Evolutionary conservation across 257 asterid species (phyloP).

Genomic region (Hygrophila difformis): DNA sequence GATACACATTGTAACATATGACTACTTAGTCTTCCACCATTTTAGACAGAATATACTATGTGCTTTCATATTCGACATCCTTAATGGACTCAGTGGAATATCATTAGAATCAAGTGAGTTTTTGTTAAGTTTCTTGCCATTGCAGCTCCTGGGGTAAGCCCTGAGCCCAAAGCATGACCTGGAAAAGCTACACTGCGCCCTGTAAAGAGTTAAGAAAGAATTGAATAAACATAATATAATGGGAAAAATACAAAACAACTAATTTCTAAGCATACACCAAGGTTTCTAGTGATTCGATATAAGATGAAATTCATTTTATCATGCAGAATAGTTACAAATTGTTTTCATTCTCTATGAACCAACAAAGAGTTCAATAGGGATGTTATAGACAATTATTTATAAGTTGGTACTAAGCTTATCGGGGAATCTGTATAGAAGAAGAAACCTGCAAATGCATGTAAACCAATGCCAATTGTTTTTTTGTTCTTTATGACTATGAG

Average conservation of each 20-base stretch:
- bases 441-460: no score
- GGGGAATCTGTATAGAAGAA: no score
- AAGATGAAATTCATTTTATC: constrained; percentile 4
- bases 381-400: no score
- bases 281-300: neutral
- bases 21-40: constrained; percentile 5
- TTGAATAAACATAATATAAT: constrained; percentile 9
- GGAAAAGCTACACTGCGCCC: constrained; percentile 99
- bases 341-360: constrained; percentile 7
- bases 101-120: constrained; percentile 15
- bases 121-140: constrained; percentile 55
- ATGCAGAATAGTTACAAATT: constrained; percentile 13
- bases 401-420: no score
- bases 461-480: no score
- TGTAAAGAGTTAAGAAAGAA: constrained; percentile 24
- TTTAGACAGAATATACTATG: constrained; percentile 12
- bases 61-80: constrained; percentile 13
- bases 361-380: no score
- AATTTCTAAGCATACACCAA: constrained; percentile 1
- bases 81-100: constrained; percentile 16
- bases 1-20: constrained; percentile 2
- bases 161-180: constrained; percentile 94
- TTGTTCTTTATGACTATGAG: no score
- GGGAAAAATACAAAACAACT: constrained; percentile 2
- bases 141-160: constrained; percentile 80